A percentile compares a stretch with the other conserved stretches of the same genome.
These are phyloP conservation scores for Millerago galiae DNA, from an alignment of 805 yeast genomes.

Conservation along the genomic window DNA sequence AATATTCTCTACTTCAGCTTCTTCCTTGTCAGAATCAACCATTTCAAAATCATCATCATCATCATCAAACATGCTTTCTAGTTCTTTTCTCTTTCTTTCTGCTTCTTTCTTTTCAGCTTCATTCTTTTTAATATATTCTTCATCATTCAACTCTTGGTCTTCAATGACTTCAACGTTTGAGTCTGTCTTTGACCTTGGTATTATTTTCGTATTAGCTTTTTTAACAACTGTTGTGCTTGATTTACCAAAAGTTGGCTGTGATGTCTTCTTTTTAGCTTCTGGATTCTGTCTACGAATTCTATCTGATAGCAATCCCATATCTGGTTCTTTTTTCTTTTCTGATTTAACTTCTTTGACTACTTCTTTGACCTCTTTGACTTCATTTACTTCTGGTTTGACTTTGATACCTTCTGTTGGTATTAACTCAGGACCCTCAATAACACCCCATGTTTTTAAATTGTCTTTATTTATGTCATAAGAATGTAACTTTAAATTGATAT, in stretches of 20 bases:
- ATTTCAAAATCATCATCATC: constrained; percentile 18
- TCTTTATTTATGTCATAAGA: constrained; percentile 8
- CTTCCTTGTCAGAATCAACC: background rate
- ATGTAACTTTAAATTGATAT: constrained; percentile 9
- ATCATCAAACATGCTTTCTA: constrained; percentile 32
- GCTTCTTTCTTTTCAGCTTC: constrained; percentile 6
- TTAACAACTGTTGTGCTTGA: constrained; percentile 4
- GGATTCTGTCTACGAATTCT: constrained; percentile 13
- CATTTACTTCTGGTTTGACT: background rate
- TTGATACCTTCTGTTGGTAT: background rate
- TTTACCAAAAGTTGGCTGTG: constrained; percentile 12
- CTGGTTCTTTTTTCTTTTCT: constrained; percentile 11
- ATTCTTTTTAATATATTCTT: constrained; percentile 11
- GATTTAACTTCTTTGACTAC: background rate
- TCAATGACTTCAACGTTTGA: constrained; percentile 8
- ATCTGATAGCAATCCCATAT: constrained; percentile 14
- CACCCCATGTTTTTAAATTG: constrained; percentile 19
- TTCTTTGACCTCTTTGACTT: constrained; percentile 3
- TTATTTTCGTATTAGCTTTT: background rate
- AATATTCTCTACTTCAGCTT: background rate
- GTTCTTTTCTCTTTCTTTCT: constrained; percentile 17
- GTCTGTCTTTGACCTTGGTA: constrained; percentile 1
- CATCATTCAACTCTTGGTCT: constrained; percentile 13
- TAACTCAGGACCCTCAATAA: constrained; percentile 20
- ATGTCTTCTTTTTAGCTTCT: constrained; percentile 5